Base-by-base conservation (phyloP, 2,329 filamentous ascomycete species). In the Xylaria sp. region DNA sequence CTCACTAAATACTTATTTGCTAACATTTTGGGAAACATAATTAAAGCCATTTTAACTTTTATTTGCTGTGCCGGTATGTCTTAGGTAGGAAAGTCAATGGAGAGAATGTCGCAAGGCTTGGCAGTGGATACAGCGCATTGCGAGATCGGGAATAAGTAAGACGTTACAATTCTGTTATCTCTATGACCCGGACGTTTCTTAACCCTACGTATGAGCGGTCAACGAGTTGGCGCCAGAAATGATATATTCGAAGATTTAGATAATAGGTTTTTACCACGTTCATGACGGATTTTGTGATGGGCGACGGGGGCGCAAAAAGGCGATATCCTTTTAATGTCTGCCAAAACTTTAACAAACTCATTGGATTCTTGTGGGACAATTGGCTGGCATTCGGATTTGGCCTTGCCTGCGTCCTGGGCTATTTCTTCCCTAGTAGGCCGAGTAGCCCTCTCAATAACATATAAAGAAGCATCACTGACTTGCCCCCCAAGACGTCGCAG, bases 391-490 rank as follows among this genome's bases (percentile, higher is more conserved):
- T 69, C 22, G 66, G 65, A 4, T 69, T 70, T 45, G 68, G 67
- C 4, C 39, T 69, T 17, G 67, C 63, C 44, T 64, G 63, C 39
- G 47, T 68, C 21, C 49, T 70, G n/a, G 68, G 64, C 39, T 70
- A 70, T 46, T 64, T 66, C 52, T 70, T 70, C 37, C 82, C 48
- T 79, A 79, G 61, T 79, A 80, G 64, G 73, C 76, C 21, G 44
- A 47, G n/a, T 7, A 21, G 39, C 29, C 29, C 43, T 40, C 16
- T 18, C 7, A 39, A 20, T 29, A 8, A 43, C 41, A 26, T 39
- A 29, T 20, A 17, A 44, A 39, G 29, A 34, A 13, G 8, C 4
- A 34, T 57, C 48, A 21, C 57, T 59, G 26, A 62, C 39, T 29
- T 40, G 18, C 24, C 41, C 37, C 42, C 2, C n/a, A 40, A 78